These are phyloP conservation scores for Daldinia sp. DNA, from an alignment of 2,329 filamentous ascomycete genomes.

Conservation along the genomic window DNA sequence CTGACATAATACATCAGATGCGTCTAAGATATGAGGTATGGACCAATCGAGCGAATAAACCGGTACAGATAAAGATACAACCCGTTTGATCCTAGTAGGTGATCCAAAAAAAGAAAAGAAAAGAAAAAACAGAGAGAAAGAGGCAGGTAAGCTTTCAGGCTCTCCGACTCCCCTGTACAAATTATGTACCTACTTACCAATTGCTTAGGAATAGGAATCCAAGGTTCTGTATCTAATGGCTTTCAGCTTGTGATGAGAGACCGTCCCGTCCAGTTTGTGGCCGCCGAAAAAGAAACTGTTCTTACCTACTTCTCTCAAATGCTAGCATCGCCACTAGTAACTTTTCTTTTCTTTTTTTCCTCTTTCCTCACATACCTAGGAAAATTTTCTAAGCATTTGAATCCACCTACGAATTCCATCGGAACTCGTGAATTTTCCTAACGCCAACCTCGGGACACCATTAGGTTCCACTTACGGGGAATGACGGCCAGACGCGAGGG, in stretches of 20 bases:
- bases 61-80: not conserved
- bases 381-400: not conserved
- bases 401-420: not conserved
- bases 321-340: not conserved
- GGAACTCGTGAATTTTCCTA: not conserved
- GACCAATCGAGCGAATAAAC: not conserved
- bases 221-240: slow-evolving; percentile 1
- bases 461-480: not conserved
- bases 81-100: slow-evolving; percentile 4
- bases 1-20: not conserved
- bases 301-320: not conserved
- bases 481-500: not conserved
- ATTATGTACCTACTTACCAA: slow-evolving; percentile 19
- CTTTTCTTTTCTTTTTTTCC: not conserved
- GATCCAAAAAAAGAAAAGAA: not conserved
- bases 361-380: not conserved
- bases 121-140: not conserved
- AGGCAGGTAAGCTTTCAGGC: not conserved
- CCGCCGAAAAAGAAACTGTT: not conserved
- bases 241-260: slow-evolving; percentile 15
- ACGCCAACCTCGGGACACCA: not conserved
- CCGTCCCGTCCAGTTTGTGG: slow-evolving; percentile 4
- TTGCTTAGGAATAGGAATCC: slow-evolving; percentile 4
- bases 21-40: not conserved
- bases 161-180: not conserved